Evolutionary conservation across 805 yeast genomes (phyloP).

Genomic region (Starmerella bombi): DNA sequence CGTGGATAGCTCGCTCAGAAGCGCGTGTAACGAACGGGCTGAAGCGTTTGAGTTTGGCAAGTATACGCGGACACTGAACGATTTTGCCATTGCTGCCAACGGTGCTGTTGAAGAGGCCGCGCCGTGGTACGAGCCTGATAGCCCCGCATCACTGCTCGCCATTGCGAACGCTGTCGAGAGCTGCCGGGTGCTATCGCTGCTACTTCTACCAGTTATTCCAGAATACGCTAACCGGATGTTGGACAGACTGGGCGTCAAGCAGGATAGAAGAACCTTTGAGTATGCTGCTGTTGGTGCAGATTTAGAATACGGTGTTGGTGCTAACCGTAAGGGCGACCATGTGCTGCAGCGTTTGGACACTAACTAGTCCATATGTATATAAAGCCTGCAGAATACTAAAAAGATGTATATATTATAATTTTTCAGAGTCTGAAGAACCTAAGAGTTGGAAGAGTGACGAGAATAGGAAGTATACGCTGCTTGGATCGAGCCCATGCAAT

Average conservation of each 20-base stretch:
- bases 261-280: conserved; percentile 31
- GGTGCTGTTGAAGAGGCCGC: conserved; percentile 50
- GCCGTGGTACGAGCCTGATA: conserved; percentile 51
- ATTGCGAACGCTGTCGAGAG: conserved; percentile 59
- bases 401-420: conserved; percentile 21
- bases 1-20: conserved; percentile 28
- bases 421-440: no score
- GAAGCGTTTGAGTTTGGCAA: conserved; percentile 45
- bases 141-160: conserved; percentile 25
- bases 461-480: no score
- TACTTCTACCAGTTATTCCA: conserved; percentile 66
- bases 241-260: conserved; percentile 47
- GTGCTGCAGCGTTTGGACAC: conserved; percentile 30
- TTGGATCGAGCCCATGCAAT: no score
- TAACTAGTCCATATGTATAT: conserved; percentile 16
- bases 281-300: conserved; percentile 47
- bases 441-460: no score
- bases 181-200: conserved; percentile 50
- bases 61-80: conserved; percentile 26
- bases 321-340: conserved; percentile 38
- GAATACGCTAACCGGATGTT: conserved; percentile 42
- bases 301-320: conserved; percentile 43
- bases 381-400: not conserved
- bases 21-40: conserved; percentile 44
- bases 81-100: conserved; percentile 37